Evolutionary conservation across 1,284 basidiomycete genomes (phyloP).

Genomic region (Phaffia rhodozyma): DNA sequence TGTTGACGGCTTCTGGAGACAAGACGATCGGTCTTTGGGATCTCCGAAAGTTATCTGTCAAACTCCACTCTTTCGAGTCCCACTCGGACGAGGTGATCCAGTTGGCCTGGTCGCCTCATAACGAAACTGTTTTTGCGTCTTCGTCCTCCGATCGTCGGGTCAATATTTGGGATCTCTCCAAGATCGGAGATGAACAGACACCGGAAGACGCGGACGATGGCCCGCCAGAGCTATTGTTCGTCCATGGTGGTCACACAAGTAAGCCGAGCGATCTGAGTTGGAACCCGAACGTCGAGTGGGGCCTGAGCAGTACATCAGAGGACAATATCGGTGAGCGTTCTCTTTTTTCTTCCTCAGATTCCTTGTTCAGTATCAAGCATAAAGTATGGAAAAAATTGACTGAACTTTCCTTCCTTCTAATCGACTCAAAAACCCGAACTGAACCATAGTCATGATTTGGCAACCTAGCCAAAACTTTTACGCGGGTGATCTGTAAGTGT

Average conservation of each 20-base stretch:
- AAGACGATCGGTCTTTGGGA: constrained; percentile 91
- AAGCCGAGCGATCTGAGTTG: constrained; percentile 38
- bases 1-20: constrained; percentile 88
- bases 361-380: too few relatives aligned
- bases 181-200: constrained; percentile 90
- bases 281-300: constrained; percentile 36
- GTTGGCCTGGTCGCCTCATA: constrained; percentile 88
- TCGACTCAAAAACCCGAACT: too few relatives aligned
- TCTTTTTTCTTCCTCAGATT: constrained; percentile 20
- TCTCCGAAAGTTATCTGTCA: constrained; percentile 63
- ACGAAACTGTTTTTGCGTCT: constrained; percentile 78
- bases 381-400: too few relatives aligned
- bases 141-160: constrained; percentile 85
- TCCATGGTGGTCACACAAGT: constrained; percentile 60
- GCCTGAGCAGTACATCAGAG: constrained; percentile 38
- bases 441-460: constrained; percentile 31
- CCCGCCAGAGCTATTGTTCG: constrained; percentile 78
- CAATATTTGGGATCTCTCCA: constrained; percentile 88
- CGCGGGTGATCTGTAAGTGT: constrained; percentile 29
- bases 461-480: constrained; percentile 38
- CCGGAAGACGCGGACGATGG: constrained; percentile 98
- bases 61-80: constrained; percentile 80
- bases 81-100: constrained; percentile 93
- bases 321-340: constrained; percentile 35
- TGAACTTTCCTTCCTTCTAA: too few relatives aligned